Evolutionary conservation across 257 asterid species (phyloP), one percentile per base, ranked within the genome.

Genomic region (Apocynum venetum): DNA sequence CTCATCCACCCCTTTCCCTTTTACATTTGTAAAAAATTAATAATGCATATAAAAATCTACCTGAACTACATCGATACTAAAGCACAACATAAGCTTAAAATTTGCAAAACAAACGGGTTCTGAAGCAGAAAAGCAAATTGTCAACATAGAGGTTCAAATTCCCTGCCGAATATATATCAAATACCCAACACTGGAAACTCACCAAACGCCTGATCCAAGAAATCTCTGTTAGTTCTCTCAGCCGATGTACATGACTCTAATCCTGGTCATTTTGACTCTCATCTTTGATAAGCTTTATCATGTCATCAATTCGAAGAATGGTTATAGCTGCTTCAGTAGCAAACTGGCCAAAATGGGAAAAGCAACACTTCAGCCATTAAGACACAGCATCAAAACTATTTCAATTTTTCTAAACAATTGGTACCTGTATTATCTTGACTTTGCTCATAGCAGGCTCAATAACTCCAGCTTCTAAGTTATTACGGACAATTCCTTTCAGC

Each of bases 361-460:
- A 44, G 43, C 6, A 35, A n/a, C 71, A 67, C 31, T 35, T 25
- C 31, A 40, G 65, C 46, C 15, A 53, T 48, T 17, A 6, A 13
- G 51, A 25, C 25, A 20, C 36, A 49, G 41, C 9, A 72, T 12
- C 55, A 44, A 53, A 41, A 35, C 41, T 6, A 57, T 14, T 13
- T 43, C 7, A 55, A 36, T n/a, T 6, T 41, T 49, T 19, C 61
- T 14, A 48, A 8, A 11, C 48, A 61, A 41, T 2, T 71, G 71
- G 61, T 82, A 93, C 99, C 93, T 93, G 99, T 76, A 96, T 87
- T 77, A 96, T 96, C 87, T 96, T 96, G 72, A 93, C 98, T 93
- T 96, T 96, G 91, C 99, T 95, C 98, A 93, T 95, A 67, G 97
- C 97, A 76, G 98, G 99, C 82, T 96, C 99, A 72, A 96, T 93